Evolutionary conservation across 106 monocot genomes (phyloP), one percentile per base, ranked within the genome.

Genomic region (Dactylorhiza incarnata): DNA sequence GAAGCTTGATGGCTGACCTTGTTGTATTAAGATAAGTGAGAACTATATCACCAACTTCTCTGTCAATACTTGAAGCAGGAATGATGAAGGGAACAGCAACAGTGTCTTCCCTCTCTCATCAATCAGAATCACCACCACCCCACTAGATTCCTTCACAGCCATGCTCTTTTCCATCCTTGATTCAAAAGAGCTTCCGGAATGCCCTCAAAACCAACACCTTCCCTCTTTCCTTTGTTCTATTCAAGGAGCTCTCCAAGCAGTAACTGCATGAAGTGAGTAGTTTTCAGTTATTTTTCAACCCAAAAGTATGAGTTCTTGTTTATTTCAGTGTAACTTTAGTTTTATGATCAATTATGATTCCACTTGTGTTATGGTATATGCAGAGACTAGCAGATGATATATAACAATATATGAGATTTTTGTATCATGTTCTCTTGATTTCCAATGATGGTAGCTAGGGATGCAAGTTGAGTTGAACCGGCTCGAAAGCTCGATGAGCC

Each of bases 211-310:
- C 16, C n/a, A 95, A 70, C 19, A 95, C 73, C 79, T 88, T 95
- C n/a, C 95, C 89, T 81, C 78, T 78, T 6, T 77, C 84, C 76
- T 89, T 95, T 25, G 83, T 87, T 79, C 53, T 78, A 74, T 87
- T 89, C 71, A 95, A 66, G 17, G 95, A 95, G 85, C 92, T 89
- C 56, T 92, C 92, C 75, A 95, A 55, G 47, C 95, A 89, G 65
- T 75, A 95, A 63, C 95, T 95, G 65, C 65, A 77, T 29, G 29
- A 29, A 29, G 29, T 2, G 29, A 29, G 29, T 29, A 29, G 29
- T 29, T 29, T 29, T 29, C 1, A 29, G 29, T 29, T 29, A 29
- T 29, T 29, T 29, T 29, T 29, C 29, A 29, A 29, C 0, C 29
- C 29, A 29, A 29, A 29, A 29, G 29, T 29, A 29, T 0, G 29